phyloP scores from a whole-genome alignment of 768 basidiomycete genomes.

The Plicaturopsis crispa region DNA sequence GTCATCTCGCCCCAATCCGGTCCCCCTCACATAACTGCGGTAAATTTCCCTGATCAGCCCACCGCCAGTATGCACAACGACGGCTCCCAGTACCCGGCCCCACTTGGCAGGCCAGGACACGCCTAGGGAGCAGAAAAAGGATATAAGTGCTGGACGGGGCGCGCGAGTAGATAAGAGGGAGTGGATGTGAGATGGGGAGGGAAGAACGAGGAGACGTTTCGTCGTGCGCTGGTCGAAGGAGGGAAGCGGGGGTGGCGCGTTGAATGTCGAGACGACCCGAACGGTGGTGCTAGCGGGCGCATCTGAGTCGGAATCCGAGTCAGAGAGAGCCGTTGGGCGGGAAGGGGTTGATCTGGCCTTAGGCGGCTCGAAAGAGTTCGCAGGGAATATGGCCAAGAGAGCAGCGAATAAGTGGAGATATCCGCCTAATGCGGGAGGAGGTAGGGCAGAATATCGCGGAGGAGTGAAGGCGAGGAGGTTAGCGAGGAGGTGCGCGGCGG shows the following conservation, averaged over 20 bases:
- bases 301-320: conserved; percentile 29
- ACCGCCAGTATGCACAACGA: conserved; percentile 42
- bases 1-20: conserved; percentile 56
- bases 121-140: conserved; percentile 50
- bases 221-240: conserved; percentile 50
- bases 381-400: conserved; percentile 47
- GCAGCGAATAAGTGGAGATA: conserved; percentile 48
- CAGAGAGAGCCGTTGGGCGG: conserved; percentile 22
- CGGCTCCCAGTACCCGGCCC: conserved; percentile 49
- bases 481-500: conserved; percentile 52
- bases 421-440: conserved; percentile 33
- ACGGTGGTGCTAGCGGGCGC: conserved; percentile 12
- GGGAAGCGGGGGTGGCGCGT: conserved; percentile 22
- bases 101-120: conserved; percentile 52
- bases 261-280: conserved; percentile 32
- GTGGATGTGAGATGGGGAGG: conserved; percentile 34
- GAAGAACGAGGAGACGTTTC: conserved; percentile 55
- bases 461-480: conserved; percentile 62
- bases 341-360: conserved; percentile 10
- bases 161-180: conserved; percentile 11
- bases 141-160: conserved; percentile 37
- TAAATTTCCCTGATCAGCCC: conserved; percentile 73
- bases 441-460: conserved; percentile 49
- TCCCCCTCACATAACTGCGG: conserved; percentile 52
- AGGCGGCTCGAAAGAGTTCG: conserved; percentile 42